Base-by-base conservation (phyloP, 495 filamentous ascomycete species). In the Parachaetomium inaequale region DNA sequence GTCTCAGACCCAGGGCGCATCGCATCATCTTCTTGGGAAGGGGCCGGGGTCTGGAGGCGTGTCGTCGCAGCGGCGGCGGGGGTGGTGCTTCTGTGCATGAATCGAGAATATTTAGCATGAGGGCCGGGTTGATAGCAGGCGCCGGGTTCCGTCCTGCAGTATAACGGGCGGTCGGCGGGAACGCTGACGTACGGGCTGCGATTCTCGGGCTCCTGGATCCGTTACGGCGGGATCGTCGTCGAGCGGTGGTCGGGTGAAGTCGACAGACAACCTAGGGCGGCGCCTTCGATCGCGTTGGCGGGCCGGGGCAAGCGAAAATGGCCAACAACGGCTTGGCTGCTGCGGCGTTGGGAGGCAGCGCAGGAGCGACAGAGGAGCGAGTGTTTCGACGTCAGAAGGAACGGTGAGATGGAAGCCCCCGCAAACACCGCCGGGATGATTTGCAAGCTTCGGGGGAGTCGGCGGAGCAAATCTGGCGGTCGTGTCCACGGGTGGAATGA, bases 1-100 rank as follows among this genome's bases (percentile, higher is more conserved):
- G 72, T 75, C 72, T 75, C 71, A 73, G 64, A 50, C 67, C 70
- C 59, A 69, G 64, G 70, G 62, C 65, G 67, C 68, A 74, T 76
- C 73, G 74, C 74, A 76, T 76, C 71, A 71, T 75, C 64, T 58
- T 68, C 68, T 63, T 66, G 55, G 65, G 55, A 59, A 29, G 45
- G 40, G 63, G 28, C 43, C 47, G 52, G 52, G 63, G 31, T 65
- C 32, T 38, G 52, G 54, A 61, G 25, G 61, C 62, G 43, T 58
- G 63, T 51, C 58, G 65, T 68, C 64, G 64, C 59, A 64, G 69
- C 62, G 56, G 55, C 36, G 29, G 36, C 26, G 49, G 32, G 51
- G 51, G 31, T 38, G n/a, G 40, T 68, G 43, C 19, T 65, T 66
- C 63, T 72, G 52, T 68, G 72, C 71, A 73, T 73, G 57, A 73